These are phyloP conservation scores for Blastocystis sp. DNA, from an alignment of 352 stramenopile genomes.

Conservation along the genomic window DNA sequence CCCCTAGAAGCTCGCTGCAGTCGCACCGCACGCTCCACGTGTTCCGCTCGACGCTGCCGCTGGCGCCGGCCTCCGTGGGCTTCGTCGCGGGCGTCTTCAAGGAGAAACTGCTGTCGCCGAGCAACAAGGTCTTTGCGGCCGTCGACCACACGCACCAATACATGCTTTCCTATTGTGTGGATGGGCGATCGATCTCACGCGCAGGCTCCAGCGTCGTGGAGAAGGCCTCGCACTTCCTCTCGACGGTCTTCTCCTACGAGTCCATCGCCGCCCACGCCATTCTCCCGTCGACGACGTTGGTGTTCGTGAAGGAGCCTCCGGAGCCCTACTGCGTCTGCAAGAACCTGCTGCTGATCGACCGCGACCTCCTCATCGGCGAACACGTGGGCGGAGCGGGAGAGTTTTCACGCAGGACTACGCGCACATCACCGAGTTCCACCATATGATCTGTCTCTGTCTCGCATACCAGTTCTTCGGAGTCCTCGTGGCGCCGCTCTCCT, in stretches of 20 bases:
- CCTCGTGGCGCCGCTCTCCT: neutral
- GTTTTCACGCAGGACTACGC: neutral
- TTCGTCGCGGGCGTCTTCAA: conserved; percentile 8
- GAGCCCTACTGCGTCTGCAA: conserved; percentile 25
- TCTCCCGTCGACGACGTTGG: neutral
- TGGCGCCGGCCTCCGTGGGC: neutral
- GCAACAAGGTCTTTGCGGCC: neutral
- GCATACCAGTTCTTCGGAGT: neutral
- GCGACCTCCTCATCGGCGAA: neutral
- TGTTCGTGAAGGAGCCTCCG: conserved; percentile 5
- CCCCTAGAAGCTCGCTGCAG: neutral
- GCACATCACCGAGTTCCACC: neutral
- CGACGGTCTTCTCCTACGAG: neutral
- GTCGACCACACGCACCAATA: neutral
- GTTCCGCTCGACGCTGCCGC: neutral
- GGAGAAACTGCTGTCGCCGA: neutral
- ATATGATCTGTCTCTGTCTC: conserved; percentile 27
- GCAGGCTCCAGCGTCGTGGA: neutral
- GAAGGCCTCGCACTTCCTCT: neutral
- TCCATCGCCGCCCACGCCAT: neutral
- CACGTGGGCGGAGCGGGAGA: neutral
- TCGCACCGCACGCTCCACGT: neutral
- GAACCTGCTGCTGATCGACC: neutral
- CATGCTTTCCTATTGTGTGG: neutral
- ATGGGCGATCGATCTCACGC: neutral